A percentile compares a stretch with the other conserved stretches of the same genome.
Evolutionary conservation across 331 rosid species (phyloP).

Genomic region (Stylosanthes scabra): DNA sequence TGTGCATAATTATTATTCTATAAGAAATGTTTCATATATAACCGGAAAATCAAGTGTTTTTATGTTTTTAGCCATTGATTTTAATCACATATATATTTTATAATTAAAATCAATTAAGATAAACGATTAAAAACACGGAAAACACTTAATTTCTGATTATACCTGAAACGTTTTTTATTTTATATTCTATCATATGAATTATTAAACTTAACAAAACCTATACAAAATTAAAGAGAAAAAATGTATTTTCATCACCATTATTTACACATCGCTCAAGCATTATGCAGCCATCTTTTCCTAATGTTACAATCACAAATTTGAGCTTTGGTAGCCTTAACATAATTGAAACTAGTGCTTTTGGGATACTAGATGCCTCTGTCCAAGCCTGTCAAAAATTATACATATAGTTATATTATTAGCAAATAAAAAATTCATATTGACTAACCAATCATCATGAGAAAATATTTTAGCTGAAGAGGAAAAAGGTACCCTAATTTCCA

Average conservation of each 20-base stretch:
- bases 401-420: slow-evolving; percentile 16
- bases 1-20: slow-evolving; percentile 3
- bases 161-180: too few relatives aligned
- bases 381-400: slow-evolving; percentile 64
- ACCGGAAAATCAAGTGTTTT: too few relatives aligned
- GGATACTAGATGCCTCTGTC: slow-evolving; percentile 69
- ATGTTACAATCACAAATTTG: slow-evolving; percentile 81
- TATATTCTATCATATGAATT: slow-evolving; percentile 26
- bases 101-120: too few relatives aligned
- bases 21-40: too few relatives aligned
- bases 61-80: too few relatives aligned
- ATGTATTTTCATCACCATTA: slow-evolving; percentile 53
- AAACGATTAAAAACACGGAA: too few relatives aligned
- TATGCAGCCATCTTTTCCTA: slow-evolving; percentile 91
- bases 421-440: slow-evolving; percentile 15
- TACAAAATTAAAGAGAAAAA: neutral
- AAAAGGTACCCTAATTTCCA: neutral
- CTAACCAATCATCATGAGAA: slow-evolving; percentile 19
- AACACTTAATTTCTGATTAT: too few relatives aligned
- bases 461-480: neutral
- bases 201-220: slow-evolving; percentile 3
- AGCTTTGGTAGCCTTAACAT: slow-evolving; percentile 71
- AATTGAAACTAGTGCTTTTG: slow-evolving; percentile 80
- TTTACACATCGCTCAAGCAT: slow-evolving; percentile 77
- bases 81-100: too few relatives aligned